These are phyloP conservation scores for Sicyos edulis DNA, from an alignment of 306 rosid genomes.

Conservation along the genomic window DNA sequence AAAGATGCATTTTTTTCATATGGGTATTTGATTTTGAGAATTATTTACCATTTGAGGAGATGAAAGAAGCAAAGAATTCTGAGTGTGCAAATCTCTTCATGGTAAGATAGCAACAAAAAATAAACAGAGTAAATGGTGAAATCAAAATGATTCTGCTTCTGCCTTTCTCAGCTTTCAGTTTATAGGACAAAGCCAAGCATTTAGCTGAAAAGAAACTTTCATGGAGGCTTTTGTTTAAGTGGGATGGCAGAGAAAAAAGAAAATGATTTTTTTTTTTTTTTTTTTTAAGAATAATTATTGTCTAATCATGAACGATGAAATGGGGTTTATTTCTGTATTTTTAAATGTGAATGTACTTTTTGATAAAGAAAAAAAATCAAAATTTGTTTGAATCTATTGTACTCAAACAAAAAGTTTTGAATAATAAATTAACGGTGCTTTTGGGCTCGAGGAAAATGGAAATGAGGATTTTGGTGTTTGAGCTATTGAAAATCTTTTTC, in stretches of 20 bases:
- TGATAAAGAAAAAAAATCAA: too few species aligned
- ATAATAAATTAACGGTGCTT: too few species aligned
- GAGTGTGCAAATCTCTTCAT: slow-evolving; percentile 51
- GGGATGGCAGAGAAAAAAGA: background rate
- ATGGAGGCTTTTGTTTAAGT: background rate
- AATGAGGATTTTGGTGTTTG: too few species aligned
- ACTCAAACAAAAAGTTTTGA: background rate
- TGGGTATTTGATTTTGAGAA: background rate
- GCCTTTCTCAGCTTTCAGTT: slow-evolving; percentile 5
- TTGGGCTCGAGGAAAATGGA: too few species aligned
- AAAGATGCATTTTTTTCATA: background rate
- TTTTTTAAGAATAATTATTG: background rate
- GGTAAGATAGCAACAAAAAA: background rate
- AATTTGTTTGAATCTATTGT: too few species aligned
- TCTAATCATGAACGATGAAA: slow-evolving; percentile 1
- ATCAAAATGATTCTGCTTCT: background rate
- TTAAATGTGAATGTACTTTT: too few species aligned
- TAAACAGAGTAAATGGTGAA: background rate
- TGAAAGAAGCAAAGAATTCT: slow-evolving; percentile 31
- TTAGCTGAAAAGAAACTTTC: background rate
- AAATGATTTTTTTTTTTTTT: background rate
- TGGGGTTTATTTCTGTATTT: background rate
- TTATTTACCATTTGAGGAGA: slow-evolving; percentile 45
- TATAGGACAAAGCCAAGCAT: background rate
- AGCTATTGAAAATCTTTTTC: too few species aligned